phyloP scores from a whole-genome alignment of 2,329 filamentous ascomycete genomes.

The Colletotrichum gloeosporioides region DNA sequence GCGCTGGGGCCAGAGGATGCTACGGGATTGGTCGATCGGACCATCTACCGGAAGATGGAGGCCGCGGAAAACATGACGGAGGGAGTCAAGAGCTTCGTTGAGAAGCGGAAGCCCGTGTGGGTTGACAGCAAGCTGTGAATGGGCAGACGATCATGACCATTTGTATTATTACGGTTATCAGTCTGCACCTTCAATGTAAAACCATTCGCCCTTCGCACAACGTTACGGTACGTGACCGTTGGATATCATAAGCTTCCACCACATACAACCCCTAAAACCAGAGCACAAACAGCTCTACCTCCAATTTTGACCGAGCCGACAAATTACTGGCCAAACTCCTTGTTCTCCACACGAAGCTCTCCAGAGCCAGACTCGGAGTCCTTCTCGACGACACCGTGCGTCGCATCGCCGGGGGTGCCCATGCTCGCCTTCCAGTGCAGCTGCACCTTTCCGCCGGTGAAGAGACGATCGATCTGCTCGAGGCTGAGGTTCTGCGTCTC shows the following conservation, averaged over 20 bases:
- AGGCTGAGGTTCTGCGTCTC: constrained; percentile 53
- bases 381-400: neutral
- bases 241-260: neutral
- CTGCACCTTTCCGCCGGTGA: constrained; percentile 35
- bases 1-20: constrained; percentile 67
- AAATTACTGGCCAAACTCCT: neutral
- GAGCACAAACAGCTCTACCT: neutral
- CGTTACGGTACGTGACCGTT: neutral
- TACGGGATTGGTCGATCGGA: constrained; percentile 61
- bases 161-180: neutral
- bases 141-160: neutral
- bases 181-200: neutral
- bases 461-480: constrained; percentile 52
- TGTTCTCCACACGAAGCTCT: constrained; percentile 17
- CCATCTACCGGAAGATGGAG: constrained; percentile 64
- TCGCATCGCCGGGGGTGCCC: constrained; percentile 32
- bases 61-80: constrained; percentile 76
- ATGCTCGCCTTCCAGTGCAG: constrained; percentile 36
- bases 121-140: constrained; percentile 63
- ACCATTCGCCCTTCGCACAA: neutral
- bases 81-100: constrained; percentile 76
- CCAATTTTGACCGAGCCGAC: no score
- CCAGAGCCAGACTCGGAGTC: constrained; percentile 12
- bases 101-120: constrained; percentile 76
- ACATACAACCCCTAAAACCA: neutral